These are phyloP conservation scores for Aspergillus carlsbadensis DNA, from an alignment of 495 filamentous ascomycete species.

Conservation along the genomic window DNA sequence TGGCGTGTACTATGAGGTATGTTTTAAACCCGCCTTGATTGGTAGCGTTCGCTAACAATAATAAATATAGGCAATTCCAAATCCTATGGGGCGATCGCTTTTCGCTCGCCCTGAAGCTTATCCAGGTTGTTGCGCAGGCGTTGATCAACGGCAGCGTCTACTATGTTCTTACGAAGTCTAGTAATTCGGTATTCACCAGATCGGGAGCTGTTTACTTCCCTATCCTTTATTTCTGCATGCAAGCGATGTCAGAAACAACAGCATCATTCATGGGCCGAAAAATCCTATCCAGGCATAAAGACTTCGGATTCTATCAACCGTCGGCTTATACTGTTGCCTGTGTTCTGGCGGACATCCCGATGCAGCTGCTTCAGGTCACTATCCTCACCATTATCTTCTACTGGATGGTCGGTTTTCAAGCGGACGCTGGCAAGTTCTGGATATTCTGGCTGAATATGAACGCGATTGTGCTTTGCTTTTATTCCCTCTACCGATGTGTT, in stretches of 20 bases:
- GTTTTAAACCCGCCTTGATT: background rate
- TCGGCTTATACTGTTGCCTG: constrained; percentile 79
- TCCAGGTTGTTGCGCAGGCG: constrained; percentile 34
- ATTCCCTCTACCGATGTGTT: constrained; percentile 72
- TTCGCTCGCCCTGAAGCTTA: constrained; percentile 32
- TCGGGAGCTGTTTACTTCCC: constrained; percentile 42
- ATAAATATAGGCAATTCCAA: constrained; percentile 39
- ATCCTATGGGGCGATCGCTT: constrained; percentile 41
- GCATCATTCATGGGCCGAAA: constrained; percentile 42
- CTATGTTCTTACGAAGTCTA: constrained; percentile 37
- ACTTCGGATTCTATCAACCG: constrained; percentile 70
- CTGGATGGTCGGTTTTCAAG: constrained; percentile 69
- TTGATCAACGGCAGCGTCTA: constrained; percentile 42
- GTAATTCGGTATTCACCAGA: constrained; percentile 37
- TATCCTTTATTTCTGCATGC: constrained; percentile 37
- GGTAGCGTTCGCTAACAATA: constrained; percentile 15
- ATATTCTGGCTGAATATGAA: constrained; percentile 71
- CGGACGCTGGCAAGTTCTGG: constrained; percentile 73
- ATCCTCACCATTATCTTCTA: constrained; percentile 75
- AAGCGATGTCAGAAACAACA: constrained; percentile 38
- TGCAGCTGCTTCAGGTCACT: constrained; percentile 64
- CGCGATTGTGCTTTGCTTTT: constrained; percentile 71
- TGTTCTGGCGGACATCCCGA: constrained; percentile 72
- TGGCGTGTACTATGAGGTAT: constrained; percentile 48
- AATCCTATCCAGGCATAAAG: constrained; percentile 42